Evolutionary conservation across 2,329 filamentous ascomycete genomes (phyloP).

Genomic region (Cladosporium oxysporum): DNA sequence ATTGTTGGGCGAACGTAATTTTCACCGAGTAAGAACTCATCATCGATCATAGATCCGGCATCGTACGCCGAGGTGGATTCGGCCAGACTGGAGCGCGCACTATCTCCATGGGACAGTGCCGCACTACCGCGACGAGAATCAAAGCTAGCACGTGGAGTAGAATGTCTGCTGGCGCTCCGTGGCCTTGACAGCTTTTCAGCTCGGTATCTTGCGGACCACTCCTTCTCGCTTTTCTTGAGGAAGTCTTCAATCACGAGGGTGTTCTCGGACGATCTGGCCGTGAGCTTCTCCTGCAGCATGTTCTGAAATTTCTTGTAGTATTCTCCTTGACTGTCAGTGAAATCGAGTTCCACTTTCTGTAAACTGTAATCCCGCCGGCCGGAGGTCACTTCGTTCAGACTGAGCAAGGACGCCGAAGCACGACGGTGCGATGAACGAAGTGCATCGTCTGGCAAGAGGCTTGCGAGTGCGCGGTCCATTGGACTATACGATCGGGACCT

Average conservation of each 20-base stretch:
- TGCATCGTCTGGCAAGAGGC: neutral
- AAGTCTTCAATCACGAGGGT: slow-evolving; percentile 65
- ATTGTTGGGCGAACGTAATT: slow-evolving; percentile 58
- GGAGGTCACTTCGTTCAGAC: slow-evolving; percentile 5
- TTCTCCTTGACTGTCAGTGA: slow-evolving; percentile 62
- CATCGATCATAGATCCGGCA: neutral
- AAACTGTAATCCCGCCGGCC: slow-evolving; percentile 24
- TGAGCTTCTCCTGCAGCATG: slow-evolving; percentile 53
- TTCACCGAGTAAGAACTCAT: slow-evolving; percentile 46
- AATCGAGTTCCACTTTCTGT: slow-evolving; percentile 47
- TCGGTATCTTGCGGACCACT: slow-evolving; percentile 62
- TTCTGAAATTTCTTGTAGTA: slow-evolving; percentile 60
- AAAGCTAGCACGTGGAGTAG: slow-evolving; percentile 37
- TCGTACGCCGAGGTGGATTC: slow-evolving; percentile 44
- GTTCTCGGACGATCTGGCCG: slow-evolving; percentile 56
- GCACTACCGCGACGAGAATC: slow-evolving; percentile 4
- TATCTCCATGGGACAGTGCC: slow-evolving; percentile 18
- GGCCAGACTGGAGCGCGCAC: slow-evolving; percentile 37
- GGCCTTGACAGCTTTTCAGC: slow-evolving; percentile 58
- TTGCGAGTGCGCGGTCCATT: neutral
- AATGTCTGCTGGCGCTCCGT: slow-evolving; percentile 31
- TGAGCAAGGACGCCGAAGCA: slow-evolving; percentile 1
- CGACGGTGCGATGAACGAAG: neutral
- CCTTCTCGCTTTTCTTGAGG: slow-evolving; percentile 63
- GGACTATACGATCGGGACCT: slow-evolving; percentile 48